Conservation (phyloP, 73 alveolate species). For the Paramecium octaurelia region DNA sequence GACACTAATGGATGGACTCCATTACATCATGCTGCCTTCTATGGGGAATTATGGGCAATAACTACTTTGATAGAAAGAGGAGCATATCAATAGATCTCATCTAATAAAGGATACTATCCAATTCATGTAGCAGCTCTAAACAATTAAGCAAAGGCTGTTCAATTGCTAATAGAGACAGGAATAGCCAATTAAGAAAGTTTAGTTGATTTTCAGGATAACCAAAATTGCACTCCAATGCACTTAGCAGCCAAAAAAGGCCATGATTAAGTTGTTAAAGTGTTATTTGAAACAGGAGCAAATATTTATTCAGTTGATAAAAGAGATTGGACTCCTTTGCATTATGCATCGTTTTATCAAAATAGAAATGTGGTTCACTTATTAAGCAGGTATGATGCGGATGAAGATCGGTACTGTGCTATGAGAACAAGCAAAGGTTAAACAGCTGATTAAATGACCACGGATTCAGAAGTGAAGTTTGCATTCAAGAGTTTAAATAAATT, state of each 20-base stretch:
- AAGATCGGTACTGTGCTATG: slow-evolving; percentile 38
- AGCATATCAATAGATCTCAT: slow-evolving; percentile 42
- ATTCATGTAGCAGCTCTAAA: slow-evolving; percentile 83
- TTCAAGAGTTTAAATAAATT: slow-evolving; percentile 48
- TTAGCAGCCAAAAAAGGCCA: slow-evolving; percentile 58
- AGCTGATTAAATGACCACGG: slow-evolving; percentile 69
- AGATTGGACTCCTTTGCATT: slow-evolving; percentile 60
- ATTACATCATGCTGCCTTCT: slow-evolving; percentile 70
- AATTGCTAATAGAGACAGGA: slow-evolving; percentile 58
- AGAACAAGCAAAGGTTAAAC: slow-evolving; percentile 67
- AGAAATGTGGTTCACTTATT: slow-evolving; percentile 51
- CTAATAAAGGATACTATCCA: slow-evolving; percentile 55
- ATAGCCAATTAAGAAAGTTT: slow-evolving; percentile 17
- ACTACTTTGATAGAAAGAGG: slow-evolving; percentile 43
- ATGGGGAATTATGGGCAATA: slow-evolving; percentile 60
- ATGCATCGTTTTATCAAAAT: slow-evolving; percentile 53
- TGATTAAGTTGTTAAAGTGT: neutral
- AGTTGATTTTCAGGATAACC: neutral
- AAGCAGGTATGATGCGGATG: slow-evolving; percentile 45
- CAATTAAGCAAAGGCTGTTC: slow-evolving; percentile 63
- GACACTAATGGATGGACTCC: slow-evolving; percentile 74
- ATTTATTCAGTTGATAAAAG: slow-evolving; percentile 50
- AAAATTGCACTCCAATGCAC: slow-evolving; percentile 54
- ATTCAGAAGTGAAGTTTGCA: slow-evolving; percentile 71
- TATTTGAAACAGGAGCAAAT: slow-evolving; percentile 38